Base-by-base conservation (phyloP, 495 filamentous ascomycete genomes). In the Aspergillus saccharolyticus region DNA sequence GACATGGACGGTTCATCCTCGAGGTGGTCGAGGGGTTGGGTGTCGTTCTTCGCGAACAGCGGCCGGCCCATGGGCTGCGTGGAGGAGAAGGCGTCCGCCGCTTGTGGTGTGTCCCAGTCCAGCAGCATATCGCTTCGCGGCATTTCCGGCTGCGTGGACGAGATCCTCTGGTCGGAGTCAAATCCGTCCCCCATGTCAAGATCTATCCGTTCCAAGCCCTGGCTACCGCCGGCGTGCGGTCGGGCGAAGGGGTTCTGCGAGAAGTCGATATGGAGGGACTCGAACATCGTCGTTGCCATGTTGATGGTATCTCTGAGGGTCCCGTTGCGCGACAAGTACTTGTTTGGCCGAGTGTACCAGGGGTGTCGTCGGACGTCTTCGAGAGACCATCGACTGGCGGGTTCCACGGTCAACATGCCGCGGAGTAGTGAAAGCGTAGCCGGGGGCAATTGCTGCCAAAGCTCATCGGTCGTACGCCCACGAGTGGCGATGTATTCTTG, bases 191-290 rank as follows among this genome's bases (percentile, higher is more conserved):
- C 69, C 4, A 68, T 57, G 63, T 85, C 81, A 56, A 85, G 64
- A 54, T 87, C 85, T 79, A 86, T 81, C 7, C 63, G 62, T 12
- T 70, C 69, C 2, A 65, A 49, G 51, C 57, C 71, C 53, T 64
- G 66, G 65, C 63, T 84, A 74, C 54, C 79, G 73, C 67, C 65
- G 16, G 63, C 66, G 4, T 63, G 54, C 4, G 62, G 58, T 20
- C 63, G 68, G 8, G 80, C 73, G 10, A 84, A 72, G 14, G 89
- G 84, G 54, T 85, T 76, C 53, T 87, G 83, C 52, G 74, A 85
- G 70, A 97, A 92, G 68, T 97, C 89, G 69, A 99, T 96, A 54
- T 84, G 88, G n/a, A 99, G 84, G 39, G 80, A 85, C 63, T 95
- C 89, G 55, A 99, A 88, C 88, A 99, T 95, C 61, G 88, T 83